Evolutionary conservation across 1,139 yeast species (phyloP).

Genomic region (Candida anutae): DNA sequence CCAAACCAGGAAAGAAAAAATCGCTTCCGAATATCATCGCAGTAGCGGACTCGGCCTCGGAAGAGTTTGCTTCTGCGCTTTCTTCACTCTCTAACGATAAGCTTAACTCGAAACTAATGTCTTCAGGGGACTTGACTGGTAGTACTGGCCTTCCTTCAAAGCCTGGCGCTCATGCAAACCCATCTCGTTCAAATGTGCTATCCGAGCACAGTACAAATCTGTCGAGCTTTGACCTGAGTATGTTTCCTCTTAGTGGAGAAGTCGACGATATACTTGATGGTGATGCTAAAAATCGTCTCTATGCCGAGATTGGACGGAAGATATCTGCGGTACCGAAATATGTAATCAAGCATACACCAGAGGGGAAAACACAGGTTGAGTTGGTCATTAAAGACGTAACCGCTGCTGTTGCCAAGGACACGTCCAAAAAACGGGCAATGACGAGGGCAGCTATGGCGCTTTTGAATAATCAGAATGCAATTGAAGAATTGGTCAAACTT

Average conservation of each 20-base stretch:
- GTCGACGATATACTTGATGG: conserved; percentile 19
- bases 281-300: conserved; percentile 35
- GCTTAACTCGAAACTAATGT: too few species aligned
- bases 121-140: too few species aligned
- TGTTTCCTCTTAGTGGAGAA: conserved; percentile 24
- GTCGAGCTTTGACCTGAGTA: too few species aligned
- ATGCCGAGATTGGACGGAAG: conserved; percentile 34
- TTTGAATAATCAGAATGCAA: conserved; percentile 24
- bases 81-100: neutral
- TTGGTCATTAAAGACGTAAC: conserved; percentile 28
- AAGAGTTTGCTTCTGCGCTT: neutral
- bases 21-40: neutral
- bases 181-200: neutral
- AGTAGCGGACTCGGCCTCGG: neutral
- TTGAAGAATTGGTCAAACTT: conserved; percentile 11
- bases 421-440: conserved; percentile 37
- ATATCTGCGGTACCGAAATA: conserved; percentile 38
- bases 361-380: conserved; percentile 25
- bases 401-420: conserved; percentile 33
- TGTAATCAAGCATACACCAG: conserved; percentile 20
- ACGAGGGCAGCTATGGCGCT: conserved; percentile 43
- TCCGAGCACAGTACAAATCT: conserved; percentile 2
- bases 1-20: conserved; percentile 9
- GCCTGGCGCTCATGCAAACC: too few species aligned
- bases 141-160: too few species aligned